Conservation (phyloP, 495 filamentous ascomycete species). For the Clohesyomyces aquaticus region DNA sequence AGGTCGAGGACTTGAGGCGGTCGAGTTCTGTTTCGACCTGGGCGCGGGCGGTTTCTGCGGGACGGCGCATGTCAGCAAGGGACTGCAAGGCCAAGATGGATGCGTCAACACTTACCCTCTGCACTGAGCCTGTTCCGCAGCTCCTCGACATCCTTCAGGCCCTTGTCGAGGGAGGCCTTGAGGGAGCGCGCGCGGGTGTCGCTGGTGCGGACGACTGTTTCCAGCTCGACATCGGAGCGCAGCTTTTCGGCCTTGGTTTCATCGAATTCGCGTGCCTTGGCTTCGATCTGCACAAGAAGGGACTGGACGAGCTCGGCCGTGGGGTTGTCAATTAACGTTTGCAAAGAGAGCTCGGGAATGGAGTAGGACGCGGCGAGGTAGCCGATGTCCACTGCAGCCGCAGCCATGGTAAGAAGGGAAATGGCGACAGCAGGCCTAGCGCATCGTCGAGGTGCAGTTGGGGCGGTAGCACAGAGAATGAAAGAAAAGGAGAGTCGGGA, state of each 20-base stretch:
- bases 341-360: slow-evolving; percentile 69
- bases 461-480: neutral
- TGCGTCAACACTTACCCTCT: slow-evolving; percentile 63
- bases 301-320: slow-evolving; percentile 75
- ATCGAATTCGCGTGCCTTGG: slow-evolving; percentile 79
- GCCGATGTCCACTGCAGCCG: slow-evolving; percentile 70
- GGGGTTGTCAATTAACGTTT: slow-evolving; percentile 67
- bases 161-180: slow-evolving; percentile 79
- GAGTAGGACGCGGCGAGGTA: slow-evolving; percentile 77
- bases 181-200: slow-evolving; percentile 80
- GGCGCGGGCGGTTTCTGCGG: slow-evolving; percentile 63
- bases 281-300: slow-evolving; percentile 66
- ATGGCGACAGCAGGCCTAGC: slow-evolving; percentile 20
- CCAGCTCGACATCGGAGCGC: slow-evolving; percentile 85
- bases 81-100: slow-evolving; percentile 18
- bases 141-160: slow-evolving; percentile 71
- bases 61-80: slow-evolving; percentile 4
- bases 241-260: slow-evolving; percentile 80
- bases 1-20: slow-evolving; percentile 72
- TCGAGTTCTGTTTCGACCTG: slow-evolving; percentile 81
- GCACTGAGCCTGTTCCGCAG: slow-evolving; percentile 75
- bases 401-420: slow-evolving; percentile 64
- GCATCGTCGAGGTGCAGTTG: slow-evolving; percentile 23
- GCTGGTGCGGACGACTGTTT: slow-evolving; percentile 77
- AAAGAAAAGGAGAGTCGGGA: slow-evolving; percentile 17